A percentile compares a stretch with the other conserved stretches of the same genome.
These are phyloP conservation scores for Globisporangium cederbergense DNA, from an alignment of 352 stramenopile genomes.

Conservation along the genomic window DNA sequence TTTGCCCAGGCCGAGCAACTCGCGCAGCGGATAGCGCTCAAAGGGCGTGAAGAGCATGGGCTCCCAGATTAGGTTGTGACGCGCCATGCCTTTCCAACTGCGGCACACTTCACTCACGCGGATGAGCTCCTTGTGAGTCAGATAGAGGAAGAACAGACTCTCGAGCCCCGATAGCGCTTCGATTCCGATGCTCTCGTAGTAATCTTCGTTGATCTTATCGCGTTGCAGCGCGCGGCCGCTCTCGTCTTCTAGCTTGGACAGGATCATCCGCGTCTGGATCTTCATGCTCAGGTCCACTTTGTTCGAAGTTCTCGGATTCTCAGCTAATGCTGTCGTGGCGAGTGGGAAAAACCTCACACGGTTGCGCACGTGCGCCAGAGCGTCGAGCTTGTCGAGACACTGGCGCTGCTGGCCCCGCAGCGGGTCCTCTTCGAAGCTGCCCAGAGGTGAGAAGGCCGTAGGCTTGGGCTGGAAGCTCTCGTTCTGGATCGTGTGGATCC, in stretches of 20 bases:
- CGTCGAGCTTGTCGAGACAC: slow-evolving; percentile 58
- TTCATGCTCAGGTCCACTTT: slow-evolving; percentile 28
- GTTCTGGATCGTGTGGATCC: slow-evolving; percentile 51
- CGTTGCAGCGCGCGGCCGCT: background rate
- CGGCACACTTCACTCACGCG: slow-evolving; percentile 45
- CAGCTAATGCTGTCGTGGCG: background rate
- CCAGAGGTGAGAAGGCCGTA: slow-evolving; percentile 61
- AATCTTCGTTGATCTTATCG: background rate
- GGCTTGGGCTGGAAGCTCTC: slow-evolving; percentile 58
- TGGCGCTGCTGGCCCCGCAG: slow-evolving; percentile 50
- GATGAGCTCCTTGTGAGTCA: slow-evolving; percentile 44
- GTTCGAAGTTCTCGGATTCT: background rate
- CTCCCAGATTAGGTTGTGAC: slow-evolving; percentile 67
- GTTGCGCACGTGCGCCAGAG: slow-evolving; percentile 42
- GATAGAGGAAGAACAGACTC: slow-evolving; percentile 59
- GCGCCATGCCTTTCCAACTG: slow-evolving; percentile 48
- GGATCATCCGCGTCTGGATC: slow-evolving; percentile 54
- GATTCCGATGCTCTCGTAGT: slow-evolving; percentile 28
- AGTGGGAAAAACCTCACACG: slow-evolving; percentile 43
- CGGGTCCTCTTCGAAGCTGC: slow-evolving; percentile 49
- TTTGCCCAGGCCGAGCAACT: slow-evolving; percentile 40
- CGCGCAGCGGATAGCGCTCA: slow-evolving; percentile 62
- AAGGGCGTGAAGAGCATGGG: slow-evolving; percentile 50
- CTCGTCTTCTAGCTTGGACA: slow-evolving; percentile 36
- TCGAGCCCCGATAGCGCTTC: slow-evolving; percentile 53